Conservation (phyloP, 2,329 filamentous ascomycete species). For the Alternaria atra region DNA sequence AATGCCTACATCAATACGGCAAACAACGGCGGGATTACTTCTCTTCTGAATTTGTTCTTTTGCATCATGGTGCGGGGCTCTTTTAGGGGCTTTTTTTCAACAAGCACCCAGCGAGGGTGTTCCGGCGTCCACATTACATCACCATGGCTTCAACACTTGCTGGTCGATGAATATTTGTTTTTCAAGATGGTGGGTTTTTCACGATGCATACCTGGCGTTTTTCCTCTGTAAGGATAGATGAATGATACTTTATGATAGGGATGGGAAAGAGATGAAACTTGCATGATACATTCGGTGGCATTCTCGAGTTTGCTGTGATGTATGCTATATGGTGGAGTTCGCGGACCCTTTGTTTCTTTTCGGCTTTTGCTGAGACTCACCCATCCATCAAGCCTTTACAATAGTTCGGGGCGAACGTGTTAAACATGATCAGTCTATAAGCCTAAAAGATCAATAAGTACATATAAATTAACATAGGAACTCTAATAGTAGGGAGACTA, state of each 20-base stretch:
- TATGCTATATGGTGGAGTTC: too few relatives aligned
- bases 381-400: background rate
- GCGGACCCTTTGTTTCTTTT: too few relatives aligned
- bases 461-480: too few relatives aligned
- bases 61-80: conserved; percentile 1
- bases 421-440: too few relatives aligned
- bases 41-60: background rate
- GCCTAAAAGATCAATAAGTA: too few relatives aligned
- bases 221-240: background rate
- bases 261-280: background rate
- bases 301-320: background rate
- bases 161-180: background rate
- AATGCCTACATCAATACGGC: background rate
- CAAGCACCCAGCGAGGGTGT: conserved; percentile 4
- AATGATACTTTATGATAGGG: background rate
- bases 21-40: background rate
- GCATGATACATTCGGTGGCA: background rate
- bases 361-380: too few relatives aligned
- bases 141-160: conserved; percentile 6
- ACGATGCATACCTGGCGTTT: conserved; percentile 1
- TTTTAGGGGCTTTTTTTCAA: background rate
- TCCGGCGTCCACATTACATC: conserved; percentile 1
- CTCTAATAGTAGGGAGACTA: too few relatives aligned
- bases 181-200: background rate
- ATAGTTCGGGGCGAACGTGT: background rate